A percentile compares a stretch with the other conserved stretches of the same genome.
Conservation (phyloP, 768 basidiomycete species). For the Trametes gibbosa region DNA sequence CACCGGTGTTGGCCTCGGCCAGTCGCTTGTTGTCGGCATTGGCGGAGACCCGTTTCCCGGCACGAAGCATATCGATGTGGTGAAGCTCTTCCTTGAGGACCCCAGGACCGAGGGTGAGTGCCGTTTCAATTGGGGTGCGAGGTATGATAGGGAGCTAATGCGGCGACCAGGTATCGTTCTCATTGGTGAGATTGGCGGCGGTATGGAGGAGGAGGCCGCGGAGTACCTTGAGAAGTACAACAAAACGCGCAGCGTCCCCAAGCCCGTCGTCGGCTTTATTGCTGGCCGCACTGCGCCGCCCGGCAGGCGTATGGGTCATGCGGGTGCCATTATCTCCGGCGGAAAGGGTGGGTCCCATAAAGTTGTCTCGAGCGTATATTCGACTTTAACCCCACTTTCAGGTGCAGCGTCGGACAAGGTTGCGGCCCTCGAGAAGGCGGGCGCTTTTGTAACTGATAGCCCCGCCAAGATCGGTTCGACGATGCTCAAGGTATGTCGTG, state of each 20-base stretch:
- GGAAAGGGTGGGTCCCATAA: conserved; percentile 73
- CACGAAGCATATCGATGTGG: conserved; percentile 91
- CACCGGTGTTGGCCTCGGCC: conserved; percentile 92
- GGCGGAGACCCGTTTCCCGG: conserved; percentile 98
- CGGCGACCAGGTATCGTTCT: conserved; percentile 76
- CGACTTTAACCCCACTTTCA: conserved; percentile 25
- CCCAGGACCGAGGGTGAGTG: conserved; percentile 82
- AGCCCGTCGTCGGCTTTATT: conserved; percentile 97
- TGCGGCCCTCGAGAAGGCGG: conserved; percentile 83
- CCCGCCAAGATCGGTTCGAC: conserved; percentile 91
- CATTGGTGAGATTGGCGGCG: conserved; percentile 98
- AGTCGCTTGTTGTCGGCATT: conserved; percentile 95
- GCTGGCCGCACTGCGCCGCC: conserved; percentile 98
- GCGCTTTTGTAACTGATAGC: conserved; percentile 90
- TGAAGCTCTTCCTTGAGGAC: conserved; percentile 95
- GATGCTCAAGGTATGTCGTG: conserved; percentile 74
- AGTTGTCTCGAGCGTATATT: background rate
- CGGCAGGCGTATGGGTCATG: conserved; percentile 97
- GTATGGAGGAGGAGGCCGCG: conserved; percentile 99
- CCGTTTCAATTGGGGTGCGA: background rate
- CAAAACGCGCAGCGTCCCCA: conserved; percentile 79
- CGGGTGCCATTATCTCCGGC: conserved; percentile 96
- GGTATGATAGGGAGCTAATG: background rate
- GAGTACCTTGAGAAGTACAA: conserved; percentile 94
- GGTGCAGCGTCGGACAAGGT: conserved; percentile 95